phyloP scores from a whole-genome alignment of 352 stramenopile species.

The Thalassiosira hispida region DNA sequence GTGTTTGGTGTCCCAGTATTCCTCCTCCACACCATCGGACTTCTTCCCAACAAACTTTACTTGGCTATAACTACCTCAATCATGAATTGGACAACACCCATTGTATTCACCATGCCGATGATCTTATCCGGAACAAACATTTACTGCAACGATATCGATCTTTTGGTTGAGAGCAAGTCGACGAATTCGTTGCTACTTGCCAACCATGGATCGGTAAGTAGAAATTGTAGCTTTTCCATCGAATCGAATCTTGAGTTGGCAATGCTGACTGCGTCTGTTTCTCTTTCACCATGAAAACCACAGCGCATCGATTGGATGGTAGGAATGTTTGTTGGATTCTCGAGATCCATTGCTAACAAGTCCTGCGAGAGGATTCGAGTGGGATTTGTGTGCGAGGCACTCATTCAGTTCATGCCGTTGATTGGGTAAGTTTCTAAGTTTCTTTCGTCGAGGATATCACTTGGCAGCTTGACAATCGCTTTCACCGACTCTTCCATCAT shows the following conservation, averaged over 20 bases:
- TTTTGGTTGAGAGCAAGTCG: conserved; percentile 42
- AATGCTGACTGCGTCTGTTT: not conserved
- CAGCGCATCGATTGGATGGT: conserved; percentile 61
- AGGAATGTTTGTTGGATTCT: conserved; percentile 52
- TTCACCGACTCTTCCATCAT: too few relatives aligned
- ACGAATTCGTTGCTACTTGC: conserved; percentile 42
- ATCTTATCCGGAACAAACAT: conserved; percentile 43
- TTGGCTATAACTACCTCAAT: conserved; percentile 33
- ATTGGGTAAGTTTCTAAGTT: conserved; percentile 18
- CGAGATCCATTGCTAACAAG: conserved; percentile 9
- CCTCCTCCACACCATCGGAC: conserved; percentile 18
- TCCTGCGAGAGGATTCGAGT: conserved; percentile 34
- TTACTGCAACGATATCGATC: conserved; percentile 42
- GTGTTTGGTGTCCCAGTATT: conserved; percentile 40
- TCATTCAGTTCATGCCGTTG: conserved; percentile 50
- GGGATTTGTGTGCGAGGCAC: conserved; percentile 45
- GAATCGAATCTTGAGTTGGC: too few relatives aligned
- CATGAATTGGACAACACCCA: conserved; percentile 60
- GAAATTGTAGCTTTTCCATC: not conserved
- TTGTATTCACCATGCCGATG: conserved; percentile 57
- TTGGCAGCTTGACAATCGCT: too few relatives aligned
- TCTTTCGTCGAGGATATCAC: conserved; percentile 1
- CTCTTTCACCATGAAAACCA: not conserved
- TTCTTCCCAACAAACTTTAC: conserved; percentile 27
- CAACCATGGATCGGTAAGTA: conserved; percentile 42